Base-by-base conservation (phyloP, 768 basidiomycete species). In the Flagelloscypha sp. region DNA sequence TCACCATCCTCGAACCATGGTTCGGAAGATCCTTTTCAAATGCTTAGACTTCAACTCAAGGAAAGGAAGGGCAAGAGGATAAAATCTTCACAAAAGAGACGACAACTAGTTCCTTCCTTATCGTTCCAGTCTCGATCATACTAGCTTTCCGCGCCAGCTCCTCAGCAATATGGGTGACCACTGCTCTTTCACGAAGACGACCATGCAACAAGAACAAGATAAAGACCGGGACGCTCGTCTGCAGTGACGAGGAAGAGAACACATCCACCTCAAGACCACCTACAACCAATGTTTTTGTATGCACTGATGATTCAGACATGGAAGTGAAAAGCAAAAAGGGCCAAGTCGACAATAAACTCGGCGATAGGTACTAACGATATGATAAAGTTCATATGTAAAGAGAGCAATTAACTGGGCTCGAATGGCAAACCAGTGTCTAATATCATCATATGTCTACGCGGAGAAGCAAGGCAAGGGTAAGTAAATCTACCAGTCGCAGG, bases 151-250 rank as follows among this genome's bases (percentile, higher is more conserved):
- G 48, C 18, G 54, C 39, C 31, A 64, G 36, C 2, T 46, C 34
- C 28, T 42, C 45, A 3, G 58, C 56, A 30, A 56, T 43, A 8
- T 46, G 38, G 24, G 58, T 50, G 7, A 62, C n/a, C n/a, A n/a
- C n/a, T n/a, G n/a, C n/a, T n/a, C n/a, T n/a, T n/a, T n/a, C n/a
- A n/a, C n/a, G n/a, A n/a, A 44, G 30, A 7, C 68, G 57, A 1
- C 70, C 68, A 46, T 70, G 70, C 2, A 72, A 53, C 19, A 66
- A 46, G 43, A 68, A 72, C 27, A 67, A 46, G 4, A 57, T 55
- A 5, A 62, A 56, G 8, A 61, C 47, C 2, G 62, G 54, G 13
- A 44, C 33, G 21, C 8, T 39, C 7, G 17, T 4, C 9, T 39
- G 18, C 15, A 16, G 38, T 3, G 35, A 36, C n/a, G 42, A 41